Base-by-base conservation (phyloP, 2,329 filamentous ascomycete species). In the Colletotrichum lentis region DNA sequence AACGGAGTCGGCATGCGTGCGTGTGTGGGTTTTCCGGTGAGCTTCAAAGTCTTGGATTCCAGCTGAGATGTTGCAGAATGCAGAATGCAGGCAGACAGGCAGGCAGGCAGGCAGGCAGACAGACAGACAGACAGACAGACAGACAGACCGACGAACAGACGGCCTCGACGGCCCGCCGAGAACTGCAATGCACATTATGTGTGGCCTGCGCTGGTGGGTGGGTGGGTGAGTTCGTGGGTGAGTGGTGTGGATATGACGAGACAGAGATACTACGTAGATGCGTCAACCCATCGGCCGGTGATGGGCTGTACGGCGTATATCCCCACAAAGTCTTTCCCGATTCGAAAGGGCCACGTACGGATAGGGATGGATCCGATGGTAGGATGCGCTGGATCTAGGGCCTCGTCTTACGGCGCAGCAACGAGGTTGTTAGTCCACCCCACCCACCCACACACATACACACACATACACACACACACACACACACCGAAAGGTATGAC, bases 321-420 rank as follows among this genome's bases (percentile, higher is more conserved):
- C 24, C 41, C 18, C 52, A 49, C 50, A 35, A 27, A 39, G n/a
- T 24, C 35, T 39, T 16, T 11, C 27, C 43, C 11, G 18, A 57
- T 47, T 24, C n/a, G 31, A 27, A 4, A 50, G n/a, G 53, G 39
- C 22, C 20, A 37, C 27, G 11, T 41, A 50, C 37, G 8, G 31
- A 35, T 35, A 35, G 7, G 31, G 31, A 35, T 7, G 10, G 10
- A 35, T 22, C 12, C 41, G 50, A 50, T 35, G 37, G 54, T 37
- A 66, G 66, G 66, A 69, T 69, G 24, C 44, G 43, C 18, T 66
- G 66, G 66, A 69, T 69, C 27, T 20, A 46, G 24, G 37, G 44
- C 41, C 49, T 35, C 11, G 44, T 47, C 49, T 35, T 8, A 43
- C 49, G 66, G 66, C 50, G 62, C 62, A 69, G 66, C 31, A 50